Evolutionary conservation across 768 basidiomycete genomes (phyloP), one percentile per base, ranked within the genome.

Genomic region (Piloderma croceum): DNA sequence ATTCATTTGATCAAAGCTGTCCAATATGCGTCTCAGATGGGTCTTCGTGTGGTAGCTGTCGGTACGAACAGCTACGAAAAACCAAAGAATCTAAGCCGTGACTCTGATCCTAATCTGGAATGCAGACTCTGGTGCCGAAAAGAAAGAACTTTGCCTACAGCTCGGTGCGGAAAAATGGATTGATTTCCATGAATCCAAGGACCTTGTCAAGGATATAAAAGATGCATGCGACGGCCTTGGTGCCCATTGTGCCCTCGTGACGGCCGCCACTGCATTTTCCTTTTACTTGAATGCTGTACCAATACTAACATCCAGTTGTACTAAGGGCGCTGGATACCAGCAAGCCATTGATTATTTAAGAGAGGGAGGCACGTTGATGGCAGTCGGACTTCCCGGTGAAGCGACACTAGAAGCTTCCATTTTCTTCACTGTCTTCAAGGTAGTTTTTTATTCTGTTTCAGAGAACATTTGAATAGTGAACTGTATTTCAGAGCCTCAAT

Each of bases 21-120:
- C 22, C 89, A 92, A 59, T 91, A 91, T 52, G 90, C 89, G 12
- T 70, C 68, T 32, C 73, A 75, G 19, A 81, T 83, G 67, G 88
- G 89, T 29, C 74, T 86, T 36, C 77, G 81, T 17, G 86, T 90
- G 7, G 77, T 91, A 42, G 90, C 86, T 3, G 71, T 91, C 52
- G 79, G 75, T 68, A 46, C 17, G 57, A 42, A 32, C 36, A n/a
- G n/a, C n/a, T n/a, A n/a, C n/a, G n/a, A n/a, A n/a, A n/a, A n/a
- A n/a, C n/a, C n/a, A n/a, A n/a, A n/a, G n/a, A n/a, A n/a, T n/a
- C n/a, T n/a, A n/a, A n/a, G n/a, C n/a, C n/a, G n/a, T n/a, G n/a
- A n/a, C n/a, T n/a, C n/a, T n/a, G n/a, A n/a, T n/a, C n/a, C n/a
- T n/a, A n/a, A n/a, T n/a, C n/a, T n/a, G 3, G 10, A 17, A 19